Conservation (phyloP, 2,329 filamentous ascomycete species). For the Diaporthe capsici region DNA sequence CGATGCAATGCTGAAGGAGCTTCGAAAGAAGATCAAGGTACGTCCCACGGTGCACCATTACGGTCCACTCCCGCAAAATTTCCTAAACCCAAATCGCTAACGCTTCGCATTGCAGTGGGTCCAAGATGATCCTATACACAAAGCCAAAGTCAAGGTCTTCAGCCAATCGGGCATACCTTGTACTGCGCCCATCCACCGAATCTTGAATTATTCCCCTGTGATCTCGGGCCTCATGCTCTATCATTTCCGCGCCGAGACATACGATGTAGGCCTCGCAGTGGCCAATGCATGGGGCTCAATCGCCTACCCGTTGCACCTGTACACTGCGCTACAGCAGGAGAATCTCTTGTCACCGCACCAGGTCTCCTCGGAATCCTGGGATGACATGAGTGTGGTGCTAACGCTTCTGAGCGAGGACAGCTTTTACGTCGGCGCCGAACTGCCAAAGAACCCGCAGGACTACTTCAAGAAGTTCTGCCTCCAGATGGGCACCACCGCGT, state of each 20-base stretch:
- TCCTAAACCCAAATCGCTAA: background rate
- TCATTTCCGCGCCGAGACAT: slow-evolving; percentile 50
- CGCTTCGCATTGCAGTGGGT: background rate
- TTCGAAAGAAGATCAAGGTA: slow-evolving; percentile 8
- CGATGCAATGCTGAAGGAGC: background rate
- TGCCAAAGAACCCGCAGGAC: slow-evolving; percentile 49
- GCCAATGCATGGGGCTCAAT: slow-evolving; percentile 57
- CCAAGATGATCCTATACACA: background rate
- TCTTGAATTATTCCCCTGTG: slow-evolving; percentile 54
- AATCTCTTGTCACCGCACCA: slow-evolving; percentile 43
- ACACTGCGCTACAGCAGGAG: slow-evolving; percentile 55
- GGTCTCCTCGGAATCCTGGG: slow-evolving; percentile 48
- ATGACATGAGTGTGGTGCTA: slow-evolving; percentile 56
- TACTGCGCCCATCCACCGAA: slow-evolving; percentile 45
- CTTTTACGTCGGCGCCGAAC: slow-evolving; percentile 54
- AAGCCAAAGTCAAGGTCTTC: slow-evolving; percentile 34
- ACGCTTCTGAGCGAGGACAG: slow-evolving; percentile 48
- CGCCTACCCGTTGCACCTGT: slow-evolving; percentile 55
- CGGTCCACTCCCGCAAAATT: accelerated
- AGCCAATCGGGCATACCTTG: background rate
- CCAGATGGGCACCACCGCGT: slow-evolving; percentile 54
- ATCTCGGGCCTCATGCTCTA: slow-evolving; percentile 56
- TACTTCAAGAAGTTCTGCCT: slow-evolving; percentile 56
- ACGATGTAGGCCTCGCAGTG: slow-evolving; percentile 52
- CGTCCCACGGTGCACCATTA: background rate